phyloP scores from a whole-genome alignment of 2,329 filamentous ascomycete genomes.

The Trichophyton mentagrophytes region DNA sequence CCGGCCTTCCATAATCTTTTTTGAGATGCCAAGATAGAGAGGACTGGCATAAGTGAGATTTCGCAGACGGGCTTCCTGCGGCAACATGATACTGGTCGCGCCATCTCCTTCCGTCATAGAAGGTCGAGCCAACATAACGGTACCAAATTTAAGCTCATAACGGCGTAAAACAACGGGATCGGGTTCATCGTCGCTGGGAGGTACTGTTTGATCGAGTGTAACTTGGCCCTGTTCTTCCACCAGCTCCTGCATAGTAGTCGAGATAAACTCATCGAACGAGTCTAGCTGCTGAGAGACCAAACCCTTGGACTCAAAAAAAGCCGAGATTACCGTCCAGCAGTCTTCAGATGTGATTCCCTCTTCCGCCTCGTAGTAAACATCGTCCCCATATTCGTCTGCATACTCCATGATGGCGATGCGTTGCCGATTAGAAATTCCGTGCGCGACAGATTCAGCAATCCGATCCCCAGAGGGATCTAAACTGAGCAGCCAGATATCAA shows the following conservation, averaged over 20 bases:
- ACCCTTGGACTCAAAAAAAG: conserved; percentile 93
- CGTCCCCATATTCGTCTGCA: conserved; percentile 55
- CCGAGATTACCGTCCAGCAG: conserved; percentile 94
- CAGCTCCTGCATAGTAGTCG: conserved; percentile 85
- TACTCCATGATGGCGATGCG: conserved; percentile 36
- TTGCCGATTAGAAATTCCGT: neutral
- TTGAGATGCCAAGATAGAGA: conserved; percentile 77
- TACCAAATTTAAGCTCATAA: conserved; percentile 91
- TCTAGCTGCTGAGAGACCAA: conserved; percentile 95
- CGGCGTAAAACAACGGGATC: conserved; percentile 73
- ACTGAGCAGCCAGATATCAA: neutral
- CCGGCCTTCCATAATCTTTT: conserved; percentile 69
- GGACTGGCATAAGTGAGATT: conserved; percentile 93
- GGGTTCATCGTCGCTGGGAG: conserved; percentile 56
- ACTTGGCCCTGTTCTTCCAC: conserved; percentile 84
- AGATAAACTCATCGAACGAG: conserved; percentile 95
- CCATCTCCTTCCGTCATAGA: conserved; percentile 90
- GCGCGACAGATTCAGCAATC: conserved; percentile 5
- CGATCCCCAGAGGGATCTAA: conserved; percentile 7
- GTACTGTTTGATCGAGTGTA: conserved; percentile 84
- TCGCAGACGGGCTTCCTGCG: conserved; percentile 87
- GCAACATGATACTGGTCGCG: conserved; percentile 69
- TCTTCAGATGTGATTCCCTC: conserved; percentile 87
- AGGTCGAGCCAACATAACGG: conserved; percentile 75
- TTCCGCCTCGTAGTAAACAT: conserved; percentile 53